Percentiles rank a stretch among this genome's conserved stretches.
phyloP scores from a whole-genome alignment of 768 basidiomycete species.

The Suillus alpinus region DNA sequence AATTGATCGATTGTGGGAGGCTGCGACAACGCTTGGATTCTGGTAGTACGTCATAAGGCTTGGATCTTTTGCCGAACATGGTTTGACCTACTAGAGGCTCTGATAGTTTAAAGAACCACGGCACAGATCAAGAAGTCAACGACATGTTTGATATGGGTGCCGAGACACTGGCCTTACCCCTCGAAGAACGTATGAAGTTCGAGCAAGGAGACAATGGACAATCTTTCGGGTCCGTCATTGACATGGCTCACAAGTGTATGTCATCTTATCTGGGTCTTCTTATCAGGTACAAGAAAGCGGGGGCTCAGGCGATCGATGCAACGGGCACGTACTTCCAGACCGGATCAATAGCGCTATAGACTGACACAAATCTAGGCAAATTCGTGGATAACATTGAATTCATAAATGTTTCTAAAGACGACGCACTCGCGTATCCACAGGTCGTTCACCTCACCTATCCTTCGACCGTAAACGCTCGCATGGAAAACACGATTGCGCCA shows the following conservation, averaged over 20 bases:
- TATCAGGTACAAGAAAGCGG: conserved; percentile 56
- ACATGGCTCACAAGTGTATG: neutral
- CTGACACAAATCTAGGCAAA: neutral
- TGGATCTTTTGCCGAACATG: neutral
- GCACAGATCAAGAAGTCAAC: conserved; percentile 32
- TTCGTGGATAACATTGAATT: conserved; percentile 55
- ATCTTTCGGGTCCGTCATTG: conserved; percentile 36
- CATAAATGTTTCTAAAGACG: conserved; percentile 68
- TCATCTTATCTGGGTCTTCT: neutral
- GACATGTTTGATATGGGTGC: conserved; percentile 43
- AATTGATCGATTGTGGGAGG: conserved; percentile 43
- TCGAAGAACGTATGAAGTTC: conserved; percentile 41
- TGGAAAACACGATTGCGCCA: conserved; percentile 47
- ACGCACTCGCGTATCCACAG: conserved; percentile 57
- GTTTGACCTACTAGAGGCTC: neutral
- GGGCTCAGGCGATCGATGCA: conserved; percentile 61
- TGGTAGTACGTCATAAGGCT: conserved; percentile 44
- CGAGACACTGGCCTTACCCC: conserved; percentile 37
- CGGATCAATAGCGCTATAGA: neutral
- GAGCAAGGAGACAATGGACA: conserved; percentile 41
- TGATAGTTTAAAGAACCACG: conserved; percentile 43
- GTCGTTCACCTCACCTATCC: conserved; percentile 58
- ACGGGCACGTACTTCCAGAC: conserved; percentile 36
- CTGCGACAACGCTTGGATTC: conserved; percentile 48
- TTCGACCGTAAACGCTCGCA: conserved; percentile 44